Conservation (phyloP, 208 protist genomes). For the Leishmania arabica region DNA sequence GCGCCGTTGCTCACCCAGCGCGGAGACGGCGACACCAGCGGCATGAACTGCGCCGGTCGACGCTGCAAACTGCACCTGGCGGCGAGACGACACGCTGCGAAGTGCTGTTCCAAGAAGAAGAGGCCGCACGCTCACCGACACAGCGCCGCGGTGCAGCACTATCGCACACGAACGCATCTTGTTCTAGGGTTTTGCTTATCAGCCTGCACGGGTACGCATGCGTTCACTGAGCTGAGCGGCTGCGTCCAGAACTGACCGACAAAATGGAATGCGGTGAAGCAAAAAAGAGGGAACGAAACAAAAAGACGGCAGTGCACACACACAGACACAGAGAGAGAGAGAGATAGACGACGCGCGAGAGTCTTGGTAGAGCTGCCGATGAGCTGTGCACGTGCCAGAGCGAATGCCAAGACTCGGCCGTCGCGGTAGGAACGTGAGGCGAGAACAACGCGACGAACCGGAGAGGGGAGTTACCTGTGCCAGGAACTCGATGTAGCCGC, state of each 20-base stretch:
- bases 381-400: background rate
- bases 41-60: slow-evolving; percentile 1
- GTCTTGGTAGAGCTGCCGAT: background rate
- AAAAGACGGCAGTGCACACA: background rate
- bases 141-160: slow-evolving; percentile 1
- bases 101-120: slow-evolving; percentile 1
- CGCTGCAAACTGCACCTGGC: slow-evolving; percentile 14
- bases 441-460: background rate
- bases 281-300: background rate
- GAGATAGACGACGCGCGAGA: background rate
- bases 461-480: background rate
- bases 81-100: slow-evolving; percentile 4
- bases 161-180: slow-evolving; percentile 14
- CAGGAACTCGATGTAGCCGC: background rate
- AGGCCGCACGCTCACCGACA: background rate
- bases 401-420: background rate
- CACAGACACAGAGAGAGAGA: background rate
- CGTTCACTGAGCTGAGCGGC: background rate
- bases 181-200: background rate
- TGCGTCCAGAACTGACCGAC: background rate
- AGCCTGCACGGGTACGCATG: background rate
- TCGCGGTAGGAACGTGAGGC: background rate
- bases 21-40: background rate
- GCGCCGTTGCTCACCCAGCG: slow-evolving; percentile 42
- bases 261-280: too few relatives aligned